Conservation (phyloP, 2,329 filamentous ascomycete species). For the Blastomyces percursus region DNA sequence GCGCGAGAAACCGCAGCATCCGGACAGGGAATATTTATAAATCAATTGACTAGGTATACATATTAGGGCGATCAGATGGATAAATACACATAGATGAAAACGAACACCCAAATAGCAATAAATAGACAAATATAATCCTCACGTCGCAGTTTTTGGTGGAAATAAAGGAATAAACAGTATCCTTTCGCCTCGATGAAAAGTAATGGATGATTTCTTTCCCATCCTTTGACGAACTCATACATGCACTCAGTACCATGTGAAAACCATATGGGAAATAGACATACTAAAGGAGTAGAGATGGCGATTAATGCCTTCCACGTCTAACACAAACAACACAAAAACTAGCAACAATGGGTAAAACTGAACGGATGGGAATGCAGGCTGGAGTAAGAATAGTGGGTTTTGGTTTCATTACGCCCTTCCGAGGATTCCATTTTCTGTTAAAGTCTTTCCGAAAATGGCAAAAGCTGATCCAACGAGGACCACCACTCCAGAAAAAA, state of each 20-base stretch:
- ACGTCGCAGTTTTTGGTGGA: not conserved
- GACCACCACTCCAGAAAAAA: not conserved
- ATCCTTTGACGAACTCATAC: not conserved
- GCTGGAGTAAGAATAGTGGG: not conserved
- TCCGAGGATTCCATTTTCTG: not conserved
- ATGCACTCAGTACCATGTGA: not conserved
- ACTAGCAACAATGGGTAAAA: not conserved
- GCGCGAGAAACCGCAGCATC: too few species aligned
- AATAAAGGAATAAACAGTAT: not conserved
- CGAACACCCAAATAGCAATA: not conserved
- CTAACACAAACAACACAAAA: not conserved
- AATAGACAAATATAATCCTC: not conserved
- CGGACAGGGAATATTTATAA: not conserved
- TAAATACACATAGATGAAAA: not conserved
- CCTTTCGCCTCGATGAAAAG: not conserved
- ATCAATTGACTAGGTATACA: not conserved
- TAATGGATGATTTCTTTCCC: not conserved
- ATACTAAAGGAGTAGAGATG: not conserved
- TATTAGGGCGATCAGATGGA: not conserved
- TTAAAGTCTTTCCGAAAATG: not conserved
- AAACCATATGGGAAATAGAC: not conserved
- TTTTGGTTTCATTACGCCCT: not conserved
- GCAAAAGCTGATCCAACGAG: not conserved
- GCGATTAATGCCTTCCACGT: not conserved
- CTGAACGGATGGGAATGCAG: not conserved